phyloP scores from a whole-genome alignment of 108 stramenopile species.

The Skeletonema marinoi region DNA sequence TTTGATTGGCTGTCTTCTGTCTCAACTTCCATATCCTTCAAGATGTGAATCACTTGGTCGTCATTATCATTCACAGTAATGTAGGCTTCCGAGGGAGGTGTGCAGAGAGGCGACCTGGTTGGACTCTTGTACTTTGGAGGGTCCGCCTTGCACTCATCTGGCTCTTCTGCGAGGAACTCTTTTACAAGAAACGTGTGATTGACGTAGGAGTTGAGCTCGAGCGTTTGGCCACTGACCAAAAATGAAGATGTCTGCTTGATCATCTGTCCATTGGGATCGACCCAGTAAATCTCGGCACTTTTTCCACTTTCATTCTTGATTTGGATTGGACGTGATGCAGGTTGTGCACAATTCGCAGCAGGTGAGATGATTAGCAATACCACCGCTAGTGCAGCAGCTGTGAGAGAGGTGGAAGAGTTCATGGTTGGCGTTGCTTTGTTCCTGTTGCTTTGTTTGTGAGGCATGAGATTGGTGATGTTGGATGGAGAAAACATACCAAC shows the following conservation, averaged over 20 bases:
- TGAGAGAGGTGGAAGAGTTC: too few species aligned
- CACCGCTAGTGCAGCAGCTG: not conserved
- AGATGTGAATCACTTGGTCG: constrained; percentile 46
- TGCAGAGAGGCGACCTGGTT: constrained; percentile 9
- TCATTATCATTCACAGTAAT: constrained; percentile 53
- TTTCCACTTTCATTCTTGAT: constrained; percentile 55
- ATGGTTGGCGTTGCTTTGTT: not conserved
- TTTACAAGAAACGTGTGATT: constrained; percentile 77
- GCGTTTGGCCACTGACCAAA: constrained; percentile 41
- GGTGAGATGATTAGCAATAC: not conserved
- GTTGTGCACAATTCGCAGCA: not conserved
- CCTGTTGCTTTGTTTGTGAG: not conserved
- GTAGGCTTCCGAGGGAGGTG: constrained; percentile 25
- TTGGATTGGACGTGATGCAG: constrained; percentile 32
- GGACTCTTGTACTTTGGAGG: not conserved
- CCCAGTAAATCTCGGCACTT: constrained; percentile 61
- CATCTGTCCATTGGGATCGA: constrained; percentile 41
- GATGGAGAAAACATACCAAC: too few species aligned
- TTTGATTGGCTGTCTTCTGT: constrained; percentile 32
- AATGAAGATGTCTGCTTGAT: not conserved
- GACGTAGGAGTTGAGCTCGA: constrained; percentile 61
- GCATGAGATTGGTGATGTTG: too few species aligned
- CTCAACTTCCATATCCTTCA: constrained; percentile 42
- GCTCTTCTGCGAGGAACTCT: constrained; percentile 28
- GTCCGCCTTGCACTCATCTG: constrained; percentile 33